phyloP scores from a whole-genome alignment of 2,329 filamentous ascomycete genomes.

The Cladorrhinum sp. region DNA sequence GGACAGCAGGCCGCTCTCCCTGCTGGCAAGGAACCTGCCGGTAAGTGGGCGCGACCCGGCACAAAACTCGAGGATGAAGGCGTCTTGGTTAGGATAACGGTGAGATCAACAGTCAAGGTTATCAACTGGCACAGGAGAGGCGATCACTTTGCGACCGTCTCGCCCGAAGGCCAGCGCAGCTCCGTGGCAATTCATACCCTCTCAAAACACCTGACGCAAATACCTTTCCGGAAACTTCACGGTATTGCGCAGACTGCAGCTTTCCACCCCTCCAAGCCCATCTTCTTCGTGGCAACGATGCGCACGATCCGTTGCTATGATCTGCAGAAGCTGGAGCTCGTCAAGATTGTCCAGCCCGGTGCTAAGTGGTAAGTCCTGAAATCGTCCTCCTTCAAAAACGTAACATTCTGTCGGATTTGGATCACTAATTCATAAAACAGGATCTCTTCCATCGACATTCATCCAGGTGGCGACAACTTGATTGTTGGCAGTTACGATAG shows the following conservation, averaged over 20 bases:
- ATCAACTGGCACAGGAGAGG: slow-evolving; percentile 92
- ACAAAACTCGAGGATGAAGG: slow-evolving; percentile 70
- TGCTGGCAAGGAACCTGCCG: slow-evolving; percentile 68
- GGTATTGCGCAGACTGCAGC: slow-evolving; percentile 81
- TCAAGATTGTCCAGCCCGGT: slow-evolving; percentile 91
- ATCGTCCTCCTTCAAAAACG: not conserved
- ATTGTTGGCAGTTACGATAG: slow-evolving; percentile 95
- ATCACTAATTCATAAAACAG: slow-evolving; percentile 40
- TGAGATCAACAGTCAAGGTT: slow-evolving; percentile 77
- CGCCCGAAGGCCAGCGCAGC: slow-evolving; percentile 70
- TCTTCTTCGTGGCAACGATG: slow-evolving; percentile 96
- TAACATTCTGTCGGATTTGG: slow-evolving; percentile 10
- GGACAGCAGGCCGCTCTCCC: slow-evolving; percentile 53
- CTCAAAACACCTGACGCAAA: slow-evolving; percentile 90
- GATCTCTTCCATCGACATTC: slow-evolving; percentile 93
- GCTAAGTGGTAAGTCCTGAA: slow-evolving; percentile 75
- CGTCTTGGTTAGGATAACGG: slow-evolving; percentile 75
- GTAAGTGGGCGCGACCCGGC: slow-evolving; percentile 80
- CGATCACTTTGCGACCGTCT: slow-evolving; percentile 91
- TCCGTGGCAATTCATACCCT: slow-evolving; percentile 93
- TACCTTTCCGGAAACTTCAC: slow-evolving; percentile 78
- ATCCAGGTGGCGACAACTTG: slow-evolving; percentile 88
- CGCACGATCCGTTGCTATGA: slow-evolving; percentile 93
- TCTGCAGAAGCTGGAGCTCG: slow-evolving; percentile 81
- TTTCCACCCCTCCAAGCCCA: slow-evolving; percentile 89